A percentile compares a stretch with the other conserved stretches of the same genome.
These are phyloP conservation scores for Fusarium buxicola DNA, from an alignment of 2,329 filamentous ascomycete genomes.

Conservation along the genomic window DNA sequence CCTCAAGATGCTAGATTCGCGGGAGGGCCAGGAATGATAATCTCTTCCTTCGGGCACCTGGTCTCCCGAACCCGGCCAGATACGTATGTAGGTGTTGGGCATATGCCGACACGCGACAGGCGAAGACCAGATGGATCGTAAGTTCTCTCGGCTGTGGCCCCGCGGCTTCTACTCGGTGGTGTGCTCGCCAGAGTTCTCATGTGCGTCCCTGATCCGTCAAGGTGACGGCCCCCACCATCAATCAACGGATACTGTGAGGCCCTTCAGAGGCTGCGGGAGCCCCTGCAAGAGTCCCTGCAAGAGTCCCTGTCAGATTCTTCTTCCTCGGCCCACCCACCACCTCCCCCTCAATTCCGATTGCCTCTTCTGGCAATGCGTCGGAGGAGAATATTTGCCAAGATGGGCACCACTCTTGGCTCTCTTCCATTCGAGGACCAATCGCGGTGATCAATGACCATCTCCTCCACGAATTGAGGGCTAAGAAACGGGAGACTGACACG, in stretches of 20 bases:
- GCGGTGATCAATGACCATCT: conserved; percentile 22
- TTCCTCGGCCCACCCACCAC: conserved; percentile 37
- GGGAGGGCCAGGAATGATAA: conserved; percentile 1
- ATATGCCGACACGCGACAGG: conserved; percentile 20
- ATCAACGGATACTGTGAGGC: conserved; percentile 41
- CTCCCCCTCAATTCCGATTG: conserved; percentile 34
- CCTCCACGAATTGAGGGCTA: conserved; percentile 18
- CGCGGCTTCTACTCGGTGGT: conserved; percentile 31
- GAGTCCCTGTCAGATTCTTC: conserved; percentile 30
- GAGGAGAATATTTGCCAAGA: conserved; percentile 9
- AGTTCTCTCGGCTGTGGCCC: conserved; percentile 30
- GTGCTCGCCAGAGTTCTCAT: conserved; percentile 26
- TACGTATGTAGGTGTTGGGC: no score
- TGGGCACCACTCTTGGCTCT: conserved; percentile 22
- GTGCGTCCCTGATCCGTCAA: conserved; percentile 36
- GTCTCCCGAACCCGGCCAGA: conserved; percentile 24
- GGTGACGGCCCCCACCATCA: conserved; percentile 42
- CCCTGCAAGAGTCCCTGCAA: no score
- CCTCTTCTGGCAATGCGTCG: conserved; percentile 34
- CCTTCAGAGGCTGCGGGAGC: conserved; percentile 25
- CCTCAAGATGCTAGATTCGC: conserved; percentile 9
- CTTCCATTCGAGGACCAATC: conserved; percentile 38
- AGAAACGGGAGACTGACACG: conserved; percentile 16
- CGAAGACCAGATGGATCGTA: conserved; percentile 37
- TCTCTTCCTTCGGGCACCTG: conserved; percentile 16